Percentiles rank a stretch among this genome's conserved stretches.
Evolutionary conservation across 495 filamentous ascomycete genomes (phyloP).

Genomic region (Tuber umbilicatum): DNA sequence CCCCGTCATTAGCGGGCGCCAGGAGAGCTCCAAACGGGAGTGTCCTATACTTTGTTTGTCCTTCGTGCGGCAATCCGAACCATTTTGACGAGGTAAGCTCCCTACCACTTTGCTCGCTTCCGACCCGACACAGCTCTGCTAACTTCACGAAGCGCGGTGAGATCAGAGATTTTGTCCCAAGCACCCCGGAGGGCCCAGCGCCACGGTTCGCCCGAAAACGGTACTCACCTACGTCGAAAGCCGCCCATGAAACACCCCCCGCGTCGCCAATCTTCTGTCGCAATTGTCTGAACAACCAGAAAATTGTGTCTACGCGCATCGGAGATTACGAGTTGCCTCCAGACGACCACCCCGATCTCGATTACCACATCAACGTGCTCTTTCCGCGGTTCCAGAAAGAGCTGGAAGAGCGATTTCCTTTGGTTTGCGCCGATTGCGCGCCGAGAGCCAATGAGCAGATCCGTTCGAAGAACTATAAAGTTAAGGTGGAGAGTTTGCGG

Average conservation of each 20-base stretch:
- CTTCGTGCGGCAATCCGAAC: conserved; percentile 33
- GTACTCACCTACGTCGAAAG: conserved; percentile 16
- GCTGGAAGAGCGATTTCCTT: conserved; percentile 31
- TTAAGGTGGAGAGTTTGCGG: conserved; percentile 36
- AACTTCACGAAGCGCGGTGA: conserved; percentile 27
- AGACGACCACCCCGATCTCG: conserved; percentile 38
- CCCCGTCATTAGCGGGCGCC: conserved; percentile 6
- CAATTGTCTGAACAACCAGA: conserved; percentile 35
- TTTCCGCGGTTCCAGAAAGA: conserved; percentile 24
- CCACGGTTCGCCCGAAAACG: conserved; percentile 34
- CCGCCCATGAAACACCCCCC: conserved; percentile 8
- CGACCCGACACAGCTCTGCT: background rate
- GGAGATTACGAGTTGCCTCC: conserved; percentile 33
- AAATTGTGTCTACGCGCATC: conserved; percentile 30
- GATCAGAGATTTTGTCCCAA: conserved; percentile 35
- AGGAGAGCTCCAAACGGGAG: conserved; percentile 23
- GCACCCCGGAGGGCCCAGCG: conserved; percentile 14
- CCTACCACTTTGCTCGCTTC: background rate
- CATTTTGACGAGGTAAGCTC: conserved; percentile 33
- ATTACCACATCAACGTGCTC: conserved; percentile 26
- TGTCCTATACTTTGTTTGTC: conserved; percentile 28
- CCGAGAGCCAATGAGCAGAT: conserved; percentile 33
- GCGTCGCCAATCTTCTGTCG: conserved; percentile 32
- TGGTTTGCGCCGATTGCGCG: conserved; percentile 27
- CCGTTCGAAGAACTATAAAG: conserved; percentile 32